phyloP scores from a whole-genome alignment of 495 filamentous ascomycete species.

The Glutinoglossum americanum region DNA sequence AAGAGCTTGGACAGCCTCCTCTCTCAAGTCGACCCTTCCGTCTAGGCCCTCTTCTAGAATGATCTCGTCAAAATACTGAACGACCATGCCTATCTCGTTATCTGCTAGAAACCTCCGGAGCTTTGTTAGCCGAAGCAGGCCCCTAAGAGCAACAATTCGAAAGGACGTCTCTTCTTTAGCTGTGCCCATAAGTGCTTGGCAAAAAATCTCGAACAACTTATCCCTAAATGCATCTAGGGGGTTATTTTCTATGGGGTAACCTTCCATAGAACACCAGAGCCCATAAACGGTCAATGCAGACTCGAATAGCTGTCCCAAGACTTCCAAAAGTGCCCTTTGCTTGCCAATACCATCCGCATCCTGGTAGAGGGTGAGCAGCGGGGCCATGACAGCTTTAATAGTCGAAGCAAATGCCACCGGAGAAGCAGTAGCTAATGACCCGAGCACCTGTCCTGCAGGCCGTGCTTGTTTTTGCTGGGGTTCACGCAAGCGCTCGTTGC shows the following conservation, averaged over 20 bases:
- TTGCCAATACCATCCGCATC: constrained; percentile 43
- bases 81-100: constrained; percentile 37
- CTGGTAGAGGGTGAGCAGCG: constrained; percentile 40
- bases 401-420: constrained; percentile 30
- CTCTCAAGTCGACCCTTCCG: constrained; percentile 34
- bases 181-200: constrained; percentile 36
- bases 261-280: constrained; percentile 26
- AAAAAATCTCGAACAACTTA: constrained; percentile 35
- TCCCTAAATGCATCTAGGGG: constrained; percentile 36
- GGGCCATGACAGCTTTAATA: constrained; percentile 32
- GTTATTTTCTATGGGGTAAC: constrained; percentile 20
- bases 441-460: constrained; percentile 41
- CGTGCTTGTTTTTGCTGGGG: constrained; percentile 60
- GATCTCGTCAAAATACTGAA: constrained; percentile 44
- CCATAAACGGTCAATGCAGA: constrained; percentile 36
- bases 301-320: constrained; percentile 33
- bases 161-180: constrained; percentile 45
- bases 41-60: constrained; percentile 35
- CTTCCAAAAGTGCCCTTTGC: constrained; percentile 43
- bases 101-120: constrained; percentile 37
- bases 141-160: constrained; percentile 35
- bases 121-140: constrained; percentile 32
- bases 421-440: constrained; percentile 32
- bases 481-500: constrained; percentile 48
- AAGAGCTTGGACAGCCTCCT: constrained; percentile 40